Conservation (phyloP, 2,329 filamentous ascomycete species). For the Penicillium vulpinum region DNA sequence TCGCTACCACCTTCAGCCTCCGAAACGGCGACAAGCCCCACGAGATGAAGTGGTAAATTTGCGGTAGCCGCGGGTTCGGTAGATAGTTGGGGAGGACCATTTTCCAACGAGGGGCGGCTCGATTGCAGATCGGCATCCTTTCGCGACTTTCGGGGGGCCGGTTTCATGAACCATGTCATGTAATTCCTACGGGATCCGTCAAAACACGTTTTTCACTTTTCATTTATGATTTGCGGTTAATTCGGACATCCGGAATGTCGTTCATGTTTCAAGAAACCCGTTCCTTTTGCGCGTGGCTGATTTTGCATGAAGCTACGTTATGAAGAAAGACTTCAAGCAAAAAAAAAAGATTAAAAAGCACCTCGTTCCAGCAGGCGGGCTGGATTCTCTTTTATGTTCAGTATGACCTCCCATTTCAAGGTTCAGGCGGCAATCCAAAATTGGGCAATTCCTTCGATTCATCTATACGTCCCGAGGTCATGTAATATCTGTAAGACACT, state of each 20-base stretch:
- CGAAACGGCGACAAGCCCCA: conserved; percentile 99
- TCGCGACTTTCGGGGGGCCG: conserved; percentile 33
- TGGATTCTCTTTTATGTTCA: conserved; percentile 38
- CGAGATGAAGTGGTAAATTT: conserved; percentile 96
- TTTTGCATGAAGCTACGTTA: conserved; percentile 38
- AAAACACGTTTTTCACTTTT: conserved; percentile 29
- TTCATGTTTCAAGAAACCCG: conserved; percentile 31
- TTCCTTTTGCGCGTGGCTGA: conserved; percentile 33
- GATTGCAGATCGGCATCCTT: conserved; percentile 36
- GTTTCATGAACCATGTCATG: conserved; percentile 41
- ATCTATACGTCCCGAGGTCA: background rate
- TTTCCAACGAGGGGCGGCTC: conserved; percentile 39
- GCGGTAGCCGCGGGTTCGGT: conserved; percentile 44
- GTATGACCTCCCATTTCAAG: conserved; percentile 38
- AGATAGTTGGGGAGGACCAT: conserved; percentile 42
- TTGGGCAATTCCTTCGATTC: conserved; percentile 25
- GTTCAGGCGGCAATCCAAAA: conserved; percentile 36
- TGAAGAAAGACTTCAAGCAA: conserved; percentile 32
- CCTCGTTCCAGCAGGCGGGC: conserved; percentile 36
- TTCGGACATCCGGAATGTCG: conserved; percentile 36
- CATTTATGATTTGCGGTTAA: conserved; percentile 36
- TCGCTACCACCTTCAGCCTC: conserved; percentile 94
- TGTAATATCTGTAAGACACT: background rate
- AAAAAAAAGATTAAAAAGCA: conserved; percentile 39
- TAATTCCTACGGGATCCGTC: conserved; percentile 42